phyloP scores from a whole-genome alignment of 2,329 filamentous ascomycete species.

The Pestalotiopsis sp. region DNA sequence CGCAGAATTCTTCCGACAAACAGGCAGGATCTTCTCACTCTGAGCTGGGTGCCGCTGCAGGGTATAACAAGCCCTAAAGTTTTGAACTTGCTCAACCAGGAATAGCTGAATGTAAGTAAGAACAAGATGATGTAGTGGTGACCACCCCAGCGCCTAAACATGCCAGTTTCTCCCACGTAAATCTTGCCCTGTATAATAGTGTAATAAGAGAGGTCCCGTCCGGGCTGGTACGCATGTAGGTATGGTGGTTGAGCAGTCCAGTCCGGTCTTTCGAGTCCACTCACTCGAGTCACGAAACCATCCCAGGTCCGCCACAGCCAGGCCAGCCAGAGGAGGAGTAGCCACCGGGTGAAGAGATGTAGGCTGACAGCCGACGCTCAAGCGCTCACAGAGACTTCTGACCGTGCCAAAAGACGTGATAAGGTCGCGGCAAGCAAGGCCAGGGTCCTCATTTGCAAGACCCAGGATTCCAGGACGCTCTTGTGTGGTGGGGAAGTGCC shows the following conservation, averaged over 20 bases:
- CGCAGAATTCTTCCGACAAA: conserved; percentile 7
- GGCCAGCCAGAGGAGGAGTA: neutral
- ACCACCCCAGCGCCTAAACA: neutral
- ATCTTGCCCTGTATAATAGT: neutral
- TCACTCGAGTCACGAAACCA: neutral
- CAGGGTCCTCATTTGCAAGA: conserved; percentile 12
- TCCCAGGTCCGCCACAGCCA: neutral
- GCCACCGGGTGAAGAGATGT: neutral
- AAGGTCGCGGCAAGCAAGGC: conserved; percentile 12
- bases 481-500: conserved; percentile 11
- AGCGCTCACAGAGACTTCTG: neutral
- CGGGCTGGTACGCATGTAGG: neutral
- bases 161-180: neutral
- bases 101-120: conserved; percentile 10
- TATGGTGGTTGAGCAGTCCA: neutral
- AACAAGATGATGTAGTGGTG: conserved; percentile 5
- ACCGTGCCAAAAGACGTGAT: conserved; percentile 3
- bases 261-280: neutral
- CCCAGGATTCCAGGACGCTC: conserved; percentile 9
- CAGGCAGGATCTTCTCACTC: conserved; percentile 5
- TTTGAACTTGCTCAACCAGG: conserved; percentile 12
- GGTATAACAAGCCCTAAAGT: conserved; percentile 8
- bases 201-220: neutral
- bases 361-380: neutral
- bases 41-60: conserved; percentile 6